Evolutionary conservation across 2,329 filamentous ascomycete species (phyloP), one percentile per base, ranked within the genome.

Genomic region (Amauroascus verrucosus): DNA sequence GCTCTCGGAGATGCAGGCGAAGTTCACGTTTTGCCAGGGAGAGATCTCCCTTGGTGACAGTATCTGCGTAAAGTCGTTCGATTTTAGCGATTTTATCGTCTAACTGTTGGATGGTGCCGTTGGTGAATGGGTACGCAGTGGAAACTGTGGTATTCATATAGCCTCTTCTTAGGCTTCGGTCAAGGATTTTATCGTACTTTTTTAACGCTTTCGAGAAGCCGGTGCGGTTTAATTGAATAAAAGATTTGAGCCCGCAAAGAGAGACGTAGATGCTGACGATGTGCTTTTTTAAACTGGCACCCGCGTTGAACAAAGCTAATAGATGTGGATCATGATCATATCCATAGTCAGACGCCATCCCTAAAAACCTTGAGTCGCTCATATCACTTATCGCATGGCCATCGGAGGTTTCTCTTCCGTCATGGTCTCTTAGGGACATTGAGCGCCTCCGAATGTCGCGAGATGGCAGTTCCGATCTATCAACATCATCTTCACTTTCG

Each of bases 101-200:
- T 9, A 98, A 70, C 16, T 75, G 73, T 50, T 80, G 74, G 70
- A 88, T 82, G 0, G 88, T 93, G 43, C 80, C 77, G 9, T 82
- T 76, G 47, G 80, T 80, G 71, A 98, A 98, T 0, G 89, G 85
- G 62, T 93, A 87, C 0, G 90, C 86, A 0, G 83, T 76, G 54
- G 86, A 81, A 51, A 98, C 88, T 33, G 80, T 77, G 30, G 80
- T 73, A 53, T 81, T 77, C 69, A 96, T 82, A 67, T 95, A 98
- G 44, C 77, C 74, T 13, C 80, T 75, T 60, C 91, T 89, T 53
- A 97, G 75, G 61, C 84, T 84, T 59, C 84, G 84, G 68, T 96
- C 85, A 54, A 95, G 73, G 54, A 86, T 97, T 75, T 98, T 98
- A 77, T 98, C 93, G 65, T 93, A 98, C 70, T 98, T 98, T 73